Conservation (phyloP, 2,329 filamentous ascomycete species). For the Clonostachys rhizophaga region DNA sequence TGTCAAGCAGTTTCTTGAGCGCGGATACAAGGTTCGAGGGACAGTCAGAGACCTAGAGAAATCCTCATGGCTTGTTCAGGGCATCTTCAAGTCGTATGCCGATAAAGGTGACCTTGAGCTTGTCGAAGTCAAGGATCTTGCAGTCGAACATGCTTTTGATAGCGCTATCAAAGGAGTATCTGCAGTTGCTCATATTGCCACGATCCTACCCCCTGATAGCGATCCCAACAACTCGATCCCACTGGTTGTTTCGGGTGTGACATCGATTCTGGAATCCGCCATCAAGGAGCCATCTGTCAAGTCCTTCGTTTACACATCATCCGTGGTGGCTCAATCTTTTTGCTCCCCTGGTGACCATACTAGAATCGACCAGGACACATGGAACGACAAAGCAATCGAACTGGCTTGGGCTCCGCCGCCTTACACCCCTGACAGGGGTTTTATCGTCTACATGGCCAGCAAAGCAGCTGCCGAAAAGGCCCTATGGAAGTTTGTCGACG, state of each 20-base stretch:
- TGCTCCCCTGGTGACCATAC: slow-evolving; percentile 1
- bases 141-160: slow-evolving; percentile 26
- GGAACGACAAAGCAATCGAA: slow-evolving; percentile 21
- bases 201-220: slow-evolving; percentile 19
- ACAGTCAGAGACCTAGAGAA: slow-evolving; percentile 25
- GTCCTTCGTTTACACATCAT: slow-evolving; percentile 17
- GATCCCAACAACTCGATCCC: slow-evolving; percentile 34
- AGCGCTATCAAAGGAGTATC: slow-evolving; percentile 15
- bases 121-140: slow-evolving; percentile 27
- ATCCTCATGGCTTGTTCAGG: slow-evolving; percentile 23
- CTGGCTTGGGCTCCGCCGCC: slow-evolving; percentile 19
- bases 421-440: slow-evolving; percentile 6
- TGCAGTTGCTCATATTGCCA: slow-evolving; percentile 31
- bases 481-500: slow-evolving; percentile 18
- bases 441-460: slow-evolving; percentile 18
- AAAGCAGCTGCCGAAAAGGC: slow-evolving; percentile 21
- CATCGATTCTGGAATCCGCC: slow-evolving; percentile 32
- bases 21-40: slow-evolving; percentile 33
- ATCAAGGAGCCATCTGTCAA: slow-evolving; percentile 30
- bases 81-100: slow-evolving; percentile 3
- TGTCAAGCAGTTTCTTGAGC: slow-evolving; percentile 25
- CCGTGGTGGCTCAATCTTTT: slow-evolving; percentile 8
- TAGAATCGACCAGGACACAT: slow-evolving; percentile 13
- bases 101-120: slow-evolving; percentile 11
- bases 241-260: slow-evolving; percentile 12